Evolutionary conservation across 768 basidiomycete genomes (phyloP).

Genomic region (Psilocybe tampanensis): DNA sequence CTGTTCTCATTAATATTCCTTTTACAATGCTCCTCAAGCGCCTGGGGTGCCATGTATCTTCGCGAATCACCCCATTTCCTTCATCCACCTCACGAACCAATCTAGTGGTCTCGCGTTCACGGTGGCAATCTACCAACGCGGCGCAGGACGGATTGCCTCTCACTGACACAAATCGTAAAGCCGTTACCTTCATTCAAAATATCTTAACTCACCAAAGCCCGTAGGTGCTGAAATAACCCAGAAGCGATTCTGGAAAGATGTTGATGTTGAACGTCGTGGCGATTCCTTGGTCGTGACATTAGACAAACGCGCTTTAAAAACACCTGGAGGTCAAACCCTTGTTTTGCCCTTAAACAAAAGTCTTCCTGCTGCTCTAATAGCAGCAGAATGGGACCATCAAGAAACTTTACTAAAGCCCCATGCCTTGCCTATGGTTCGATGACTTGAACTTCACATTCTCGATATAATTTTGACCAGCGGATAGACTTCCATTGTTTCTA

Average conservation of each 20-base stretch:
- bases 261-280: slow-evolving; percentile 66
- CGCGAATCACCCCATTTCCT: slow-evolving; percentile 4
- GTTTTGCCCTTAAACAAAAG: slow-evolving; percentile 69
- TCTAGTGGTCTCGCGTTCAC: background rate
- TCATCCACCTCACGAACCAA: background rate
- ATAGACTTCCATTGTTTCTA: slow-evolving; percentile 89
- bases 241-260: slow-evolving; percentile 94
- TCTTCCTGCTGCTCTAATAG: slow-evolving; percentile 82
- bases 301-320: slow-evolving; percentile 85
- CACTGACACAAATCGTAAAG: slow-evolving; percentile 68
- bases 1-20: background rate
- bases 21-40: slow-evolving; percentile 15
- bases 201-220: slow-evolving; percentile 1
- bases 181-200: slow-evolving; percentile 2
- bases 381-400: slow-evolving; percentile 97
- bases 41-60: slow-evolving; percentile 19
- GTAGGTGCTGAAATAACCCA: slow-evolving; percentile 87
- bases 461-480: slow-evolving; percentile 7
- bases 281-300: slow-evolving; percentile 66
- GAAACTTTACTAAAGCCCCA: slow-evolving; percentile 83
- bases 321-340: slow-evolving; percentile 80
- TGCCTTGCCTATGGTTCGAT: slow-evolving; percentile 83
- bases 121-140: slow-evolving; percentile 30
- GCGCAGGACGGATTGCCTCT: slow-evolving; percentile 44
- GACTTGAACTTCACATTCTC: background rate